A percentile compares a stretch with the other conserved stretches of the same genome.
Evolutionary conservation across 2,329 filamentous ascomycete species (phyloP).

Genomic region (Epichloe scottii): DNA sequence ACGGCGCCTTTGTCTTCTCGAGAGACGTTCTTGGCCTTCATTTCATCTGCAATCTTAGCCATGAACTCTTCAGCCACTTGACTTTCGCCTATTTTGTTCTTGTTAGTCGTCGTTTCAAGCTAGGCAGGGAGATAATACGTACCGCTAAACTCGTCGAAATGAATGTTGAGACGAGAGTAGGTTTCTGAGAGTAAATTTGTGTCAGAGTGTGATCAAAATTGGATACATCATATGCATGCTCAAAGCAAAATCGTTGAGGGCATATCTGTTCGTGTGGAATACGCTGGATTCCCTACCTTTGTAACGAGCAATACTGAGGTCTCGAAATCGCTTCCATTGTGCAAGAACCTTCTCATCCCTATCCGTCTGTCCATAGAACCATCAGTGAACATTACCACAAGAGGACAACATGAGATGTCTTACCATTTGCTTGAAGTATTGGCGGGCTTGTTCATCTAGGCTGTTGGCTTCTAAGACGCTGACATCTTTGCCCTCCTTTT

Average conservation of each 20-base stretch:
- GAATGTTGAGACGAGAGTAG: conserved; percentile 58
- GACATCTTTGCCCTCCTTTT: conserved; percentile 39
- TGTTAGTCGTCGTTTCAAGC: background rate
- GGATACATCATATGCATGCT: background rate
- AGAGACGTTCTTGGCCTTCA: conserved; percentile 52
- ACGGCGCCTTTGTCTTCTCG: conserved; percentile 61
- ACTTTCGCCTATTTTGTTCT: conserved; percentile 49
- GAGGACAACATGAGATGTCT: background rate
- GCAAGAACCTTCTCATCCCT: conserved; percentile 47
- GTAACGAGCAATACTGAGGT: conserved; percentile 55
- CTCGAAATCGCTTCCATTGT: conserved; percentile 54
- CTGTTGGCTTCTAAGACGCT: conserved; percentile 37
- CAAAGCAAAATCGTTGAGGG: background rate
- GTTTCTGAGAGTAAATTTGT: conserved; percentile 27
- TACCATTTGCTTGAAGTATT: conserved; percentile 56
- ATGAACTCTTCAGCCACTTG: conserved; percentile 57
- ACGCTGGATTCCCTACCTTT: conserved; percentile 21
- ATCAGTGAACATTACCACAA: background rate
- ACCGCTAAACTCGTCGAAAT: conserved; percentile 51
- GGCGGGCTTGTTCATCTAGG: conserved; percentile 62
- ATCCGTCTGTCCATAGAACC: conserved; percentile 31
- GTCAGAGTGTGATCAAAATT: background rate
- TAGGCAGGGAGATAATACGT: background rate
- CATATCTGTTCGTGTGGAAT: background rate
- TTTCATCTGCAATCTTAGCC: conserved; percentile 46